A percentile compares a stretch with the other conserved stretches of the same genome.
These are phyloP conservation scores for Sequoiadendron giganteum DNA, from an alignment of 75 land plant species.

Conservation along the genomic window DNA sequence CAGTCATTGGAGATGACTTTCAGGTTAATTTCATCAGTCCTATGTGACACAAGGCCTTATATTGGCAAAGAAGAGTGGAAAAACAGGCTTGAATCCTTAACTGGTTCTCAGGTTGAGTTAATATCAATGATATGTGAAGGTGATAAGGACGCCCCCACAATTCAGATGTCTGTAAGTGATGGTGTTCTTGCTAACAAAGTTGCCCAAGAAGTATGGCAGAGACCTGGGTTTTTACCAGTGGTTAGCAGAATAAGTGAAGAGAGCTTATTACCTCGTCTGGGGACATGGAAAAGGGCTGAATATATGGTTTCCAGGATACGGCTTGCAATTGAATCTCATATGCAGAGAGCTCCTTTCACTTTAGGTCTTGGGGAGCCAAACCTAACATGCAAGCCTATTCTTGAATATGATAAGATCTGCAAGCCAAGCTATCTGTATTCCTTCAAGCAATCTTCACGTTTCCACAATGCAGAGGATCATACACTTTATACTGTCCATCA, in stretches of 20 bases:
- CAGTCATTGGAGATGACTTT: neutral
- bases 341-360: conserved; percentile 66
- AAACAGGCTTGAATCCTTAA: conserved; percentile 48
- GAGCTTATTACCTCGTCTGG: conserved; percentile 62
- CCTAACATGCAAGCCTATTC: conserved; percentile 54
- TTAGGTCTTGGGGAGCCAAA: conserved; percentile 77
- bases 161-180: conserved; percentile 15
- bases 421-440: conserved; percentile 16
- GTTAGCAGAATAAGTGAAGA: conserved; percentile 56
- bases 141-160: conserved; percentile 43
- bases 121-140: conserved; percentile 60
- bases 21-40: no score
- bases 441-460: conserved; percentile 22
- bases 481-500: conserved; percentile 51
- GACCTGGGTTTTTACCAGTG: conserved; percentile 12
- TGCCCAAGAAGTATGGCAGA: conserved; percentile 27
- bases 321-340: conserved; percentile 59
- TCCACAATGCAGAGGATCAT: conserved; percentile 50
- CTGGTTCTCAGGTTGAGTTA: conserved; percentile 47
- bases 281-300: conserved; percentile 58
- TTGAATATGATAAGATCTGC: conserved; percentile 4
- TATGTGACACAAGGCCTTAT: no score
- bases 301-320: conserved; percentile 41
- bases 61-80: conserved; percentile 42
- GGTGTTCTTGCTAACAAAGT: conserved; percentile 35